Percentiles rank a stretch among this genome's conserved stretches.
Evolutionary conservation across 192 early-diverging fungal species (phyloP).

Genomic region (Rhizophagus clarus): DNA sequence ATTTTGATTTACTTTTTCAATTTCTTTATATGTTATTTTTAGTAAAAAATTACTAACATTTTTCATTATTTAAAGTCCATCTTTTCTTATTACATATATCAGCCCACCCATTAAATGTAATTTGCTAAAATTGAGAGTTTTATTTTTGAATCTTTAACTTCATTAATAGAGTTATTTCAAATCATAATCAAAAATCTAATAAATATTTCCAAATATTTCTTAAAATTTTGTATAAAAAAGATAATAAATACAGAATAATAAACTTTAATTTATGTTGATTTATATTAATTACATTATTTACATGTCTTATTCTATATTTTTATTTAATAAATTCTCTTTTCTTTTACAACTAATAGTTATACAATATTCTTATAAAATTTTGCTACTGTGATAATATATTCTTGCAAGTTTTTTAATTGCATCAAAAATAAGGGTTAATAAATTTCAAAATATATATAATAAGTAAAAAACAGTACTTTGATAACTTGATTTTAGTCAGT

Average conservation of each 20-base stretch:
- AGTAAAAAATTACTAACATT: slow-evolving; percentile 18
- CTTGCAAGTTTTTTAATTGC: slow-evolving; percentile 27
- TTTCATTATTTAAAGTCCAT: slow-evolving; percentile 20
- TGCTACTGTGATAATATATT: slow-evolving; percentile 26
- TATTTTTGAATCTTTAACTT: not conserved
- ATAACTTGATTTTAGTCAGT: too few relatives aligned
- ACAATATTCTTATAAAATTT: slow-evolving; percentile 21
- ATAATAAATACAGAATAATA: too few relatives aligned
- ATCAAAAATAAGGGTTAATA: slow-evolving; percentile 27
- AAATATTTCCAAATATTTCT: too few relatives aligned
- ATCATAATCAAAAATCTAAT: not conserved
- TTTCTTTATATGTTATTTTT: slow-evolving; percentile 8
- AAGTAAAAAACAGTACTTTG: too few relatives aligned
- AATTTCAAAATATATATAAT: too few relatives aligned
- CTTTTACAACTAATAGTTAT: too few relatives aligned
- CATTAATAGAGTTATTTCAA: not conserved
- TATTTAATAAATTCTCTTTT: too few relatives aligned
- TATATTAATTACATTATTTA: too few relatives aligned
- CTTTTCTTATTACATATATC: not conserved
- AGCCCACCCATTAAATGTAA: not conserved
- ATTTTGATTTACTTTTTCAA: slow-evolving; percentile 25
- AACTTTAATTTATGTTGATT: too few relatives aligned
- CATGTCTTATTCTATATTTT: too few relatives aligned
- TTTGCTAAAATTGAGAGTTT: not conserved
- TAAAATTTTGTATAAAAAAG: not conserved